Evolutionary conservation across 2,329 filamentous ascomycete species (phyloP), one percentile per base, ranked within the genome.

Genomic region (Penicillium sp.): DNA sequence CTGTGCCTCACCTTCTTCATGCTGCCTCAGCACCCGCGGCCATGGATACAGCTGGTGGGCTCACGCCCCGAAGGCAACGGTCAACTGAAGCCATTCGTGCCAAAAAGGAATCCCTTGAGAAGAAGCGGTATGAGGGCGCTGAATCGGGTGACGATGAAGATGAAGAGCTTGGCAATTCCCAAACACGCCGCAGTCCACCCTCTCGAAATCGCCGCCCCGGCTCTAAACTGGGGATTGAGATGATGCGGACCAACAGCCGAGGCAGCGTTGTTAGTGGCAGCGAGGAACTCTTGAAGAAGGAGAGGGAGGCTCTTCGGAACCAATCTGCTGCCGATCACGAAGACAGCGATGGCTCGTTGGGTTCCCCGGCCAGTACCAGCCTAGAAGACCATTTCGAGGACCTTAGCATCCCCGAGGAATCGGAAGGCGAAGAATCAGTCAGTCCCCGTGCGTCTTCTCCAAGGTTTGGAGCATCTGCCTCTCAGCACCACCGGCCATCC

Each of bases 131-230:
- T 36, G 90, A 96, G 64, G 87, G 89, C 53, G 86, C 85, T 14
- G 93, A 97, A 67, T 96, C 90, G 30, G 92, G 92, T 5, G 93
- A 97, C 66, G 93, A 97, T 64, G 93, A 97, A 74, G 93, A 97
- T 61, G 92, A 97, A 57, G 93, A 96, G 67, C 81, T 95, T 5
- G 91, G 90, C 8, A 80, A 81, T 63, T 68, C 76, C 16, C 78
- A 77, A 65, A 73, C 74, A 56, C 79, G 77, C 57, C 78, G 76
- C 74, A 88, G 73, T 72, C 77, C 77, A 47, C 62, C 81, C 65
- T 58, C 78, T 38, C 78, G 83, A 36, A 78, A 76, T 16, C 79
- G 80, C 36, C 81, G 89, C 25, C 88, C 89, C 12, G 89, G 88
- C 51, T 96, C 91, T 0, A 97, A 96, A 73, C 83, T 97, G 2